These are phyloP conservation scores for Gynostemma pentaphyllum DNA, from an alignment of 306 rosid genomes.

Conservation along the genomic window DNA sequence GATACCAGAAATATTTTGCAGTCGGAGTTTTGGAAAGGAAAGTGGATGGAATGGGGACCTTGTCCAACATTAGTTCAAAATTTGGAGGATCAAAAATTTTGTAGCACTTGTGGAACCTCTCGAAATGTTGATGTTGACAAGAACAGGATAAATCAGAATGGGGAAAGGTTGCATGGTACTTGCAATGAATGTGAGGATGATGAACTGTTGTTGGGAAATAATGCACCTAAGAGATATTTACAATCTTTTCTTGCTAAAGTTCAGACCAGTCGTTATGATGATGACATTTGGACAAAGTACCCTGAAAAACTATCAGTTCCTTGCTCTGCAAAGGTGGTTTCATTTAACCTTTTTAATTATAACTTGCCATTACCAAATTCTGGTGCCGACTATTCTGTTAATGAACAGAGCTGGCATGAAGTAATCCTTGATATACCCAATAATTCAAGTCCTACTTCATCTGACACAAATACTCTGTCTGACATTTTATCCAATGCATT, in stretches of 20 bases:
- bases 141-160: conserved; percentile 25
- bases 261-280: conserved; percentile 43
- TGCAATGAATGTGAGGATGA: conserved; percentile 5
- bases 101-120: conserved; percentile 23
- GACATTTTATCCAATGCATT: conserved; percentile 41
- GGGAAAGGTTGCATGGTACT: conserved; percentile 16
- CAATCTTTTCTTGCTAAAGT: conserved; percentile 52
- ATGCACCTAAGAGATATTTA: conserved; percentile 46
- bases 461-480: conserved; percentile 20
- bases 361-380: conserved; percentile 32
- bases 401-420: conserved; percentile 31
- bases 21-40: conserved; percentile 43
- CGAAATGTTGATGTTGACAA: conserved; percentile 17
- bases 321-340: conserved; percentile 58
- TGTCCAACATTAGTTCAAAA: conserved; percentile 22
- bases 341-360: conserved; percentile 58
- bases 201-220: conserved; percentile 19
- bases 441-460: conserved; percentile 18
- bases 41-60: conserved; percentile 91
- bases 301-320: conserved; percentile 61
- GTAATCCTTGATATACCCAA: conserved; percentile 20
- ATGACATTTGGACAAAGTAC: conserved; percentile 46
- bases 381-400: conserved; percentile 18
- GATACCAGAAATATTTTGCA: conserved; percentile 20
- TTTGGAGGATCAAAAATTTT: conserved; percentile 27